Evolutionary conservation across 1,139 yeast species (phyloP), one percentile per base, ranked within the genome.

Genomic region (Taphrina deformans): DNA sequence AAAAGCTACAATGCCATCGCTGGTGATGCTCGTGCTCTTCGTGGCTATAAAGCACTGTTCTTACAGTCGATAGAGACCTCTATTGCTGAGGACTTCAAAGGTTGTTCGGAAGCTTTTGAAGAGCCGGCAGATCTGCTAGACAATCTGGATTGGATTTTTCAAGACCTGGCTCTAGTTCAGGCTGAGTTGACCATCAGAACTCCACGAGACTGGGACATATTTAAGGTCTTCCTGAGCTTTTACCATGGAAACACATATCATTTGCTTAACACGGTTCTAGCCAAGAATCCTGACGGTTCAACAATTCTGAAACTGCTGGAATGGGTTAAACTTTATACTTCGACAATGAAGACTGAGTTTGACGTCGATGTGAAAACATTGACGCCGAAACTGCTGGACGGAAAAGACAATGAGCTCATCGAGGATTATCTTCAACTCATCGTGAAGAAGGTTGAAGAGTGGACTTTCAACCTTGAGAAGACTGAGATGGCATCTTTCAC

Each of bases 91-190:
- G 85, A 87, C 18, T 91, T 89, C 75, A 78, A 80, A 52, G 85
- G 85, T 68, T 89, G 93, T 72, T 75, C 79, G 70, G 77, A 83
- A 59, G 85, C 87, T 64, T 87, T 82, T 71, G 73, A 78, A 2
- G 78, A 82, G 12, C 71, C 73, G 24, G 70, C 72, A 3, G 81
- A 80, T 23, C 84, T 92, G 1, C 80, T 88, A 68, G 87, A 87
- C 48, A 85, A 88, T 69, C 77, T 92, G 62, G 87, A 85, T 66
- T 92, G 97, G 95, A 82, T 92, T 21, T 91, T 88, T 73, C 87
- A 87, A 69, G 98, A 93, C 72, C 77, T 93, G 67, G 76, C 81
- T 35, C 82, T 86, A 67, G 89, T 88, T 1, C 82, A 83, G 65
- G 82, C 82, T 45, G 84, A 84, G 24, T 77, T 90, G 55, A 75